A percentile compares a stretch with the other conserved stretches of the same genome.
Conservation (phyloP, 495 filamentous ascomycete genomes). For the Daldinia childiae region DNA sequence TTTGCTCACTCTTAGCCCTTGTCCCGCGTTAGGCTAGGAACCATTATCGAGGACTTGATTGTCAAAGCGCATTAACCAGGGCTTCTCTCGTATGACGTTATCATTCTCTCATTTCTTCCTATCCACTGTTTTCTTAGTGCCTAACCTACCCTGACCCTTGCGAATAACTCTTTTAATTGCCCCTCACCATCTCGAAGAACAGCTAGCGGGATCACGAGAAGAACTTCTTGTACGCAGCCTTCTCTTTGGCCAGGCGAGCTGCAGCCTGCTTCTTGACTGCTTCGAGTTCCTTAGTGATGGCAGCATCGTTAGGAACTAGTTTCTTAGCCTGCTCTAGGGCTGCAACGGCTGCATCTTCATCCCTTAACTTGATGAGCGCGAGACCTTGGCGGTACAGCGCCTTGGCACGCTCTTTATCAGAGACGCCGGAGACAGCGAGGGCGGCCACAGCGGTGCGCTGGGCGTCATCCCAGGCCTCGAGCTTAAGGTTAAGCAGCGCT, state of each 20-base stretch:
- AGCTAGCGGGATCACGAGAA: constrained; percentile 59
- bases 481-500: constrained; percentile 82
- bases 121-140: background rate
- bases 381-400: constrained; percentile 83
- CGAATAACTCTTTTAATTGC: background rate
- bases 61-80: background rate
- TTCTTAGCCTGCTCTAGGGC: constrained; percentile 80
- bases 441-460: constrained; percentile 76
- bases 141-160: background rate
- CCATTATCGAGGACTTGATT: background rate
- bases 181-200: background rate
- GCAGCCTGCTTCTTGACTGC: constrained; percentile 78
- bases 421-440: constrained; percentile 69
- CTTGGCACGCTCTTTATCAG: constrained; percentile 86
- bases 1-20: background rate
- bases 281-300: constrained; percentile 76
- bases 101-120: background rate
- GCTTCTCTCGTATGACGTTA: background rate
- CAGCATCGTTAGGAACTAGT: constrained; percentile 79
- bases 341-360: constrained; percentile 83
- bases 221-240: constrained; percentile 87
- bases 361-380: constrained; percentile 77
- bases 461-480: constrained; percentile 73
- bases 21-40: background rate
- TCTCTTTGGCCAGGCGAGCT: constrained; percentile 83